These are phyloP conservation scores for Mycena floridula DNA, from an alignment of 768 basidiomycete genomes.

Conservation along the genomic window DNA sequence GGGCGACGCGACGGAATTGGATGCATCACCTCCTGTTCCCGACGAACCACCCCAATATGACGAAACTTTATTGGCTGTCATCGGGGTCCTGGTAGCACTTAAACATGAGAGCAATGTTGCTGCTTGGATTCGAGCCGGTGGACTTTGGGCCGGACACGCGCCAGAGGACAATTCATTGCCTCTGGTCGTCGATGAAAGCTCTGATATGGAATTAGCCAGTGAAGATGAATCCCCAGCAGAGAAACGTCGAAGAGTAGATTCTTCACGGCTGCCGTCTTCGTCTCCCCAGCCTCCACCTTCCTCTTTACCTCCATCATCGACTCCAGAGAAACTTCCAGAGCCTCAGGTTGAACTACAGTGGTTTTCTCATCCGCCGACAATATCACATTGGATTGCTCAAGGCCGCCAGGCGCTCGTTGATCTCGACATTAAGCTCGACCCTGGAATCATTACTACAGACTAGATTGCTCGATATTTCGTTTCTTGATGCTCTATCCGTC, in stretches of 20 bases:
- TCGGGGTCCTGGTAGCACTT: conserved; percentile 41
- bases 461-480: too few species aligned
- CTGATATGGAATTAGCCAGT: background rate
- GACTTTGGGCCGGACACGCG: conserved; percentile 17
- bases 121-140: conserved; percentile 38
- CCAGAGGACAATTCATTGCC: background rate
- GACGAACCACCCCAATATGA: conserved; percentile 24
- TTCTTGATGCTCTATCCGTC: too few species aligned
- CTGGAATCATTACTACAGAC: too few species aligned
- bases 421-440: too few species aligned
- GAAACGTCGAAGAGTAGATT: background rate
- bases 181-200: background rate
- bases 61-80: conserved; percentile 36
- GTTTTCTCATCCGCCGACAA: too few species aligned
- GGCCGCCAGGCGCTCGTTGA: too few species aligned
- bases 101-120: conserved; percentile 41
- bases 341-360: too few species aligned
- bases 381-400: too few species aligned
- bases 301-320: too few species aligned
- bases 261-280: background rate
- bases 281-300: background rate
- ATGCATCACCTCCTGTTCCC: background rate
- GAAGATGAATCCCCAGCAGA: background rate
- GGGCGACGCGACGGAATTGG: too few species aligned
- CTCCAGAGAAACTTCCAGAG: too few species aligned